Evolutionary conservation across 1,284 basidiomycete species (phyloP), one percentile per base, ranked within the genome.

Genomic region (Phellopilus nigrolimitatus): DNA sequence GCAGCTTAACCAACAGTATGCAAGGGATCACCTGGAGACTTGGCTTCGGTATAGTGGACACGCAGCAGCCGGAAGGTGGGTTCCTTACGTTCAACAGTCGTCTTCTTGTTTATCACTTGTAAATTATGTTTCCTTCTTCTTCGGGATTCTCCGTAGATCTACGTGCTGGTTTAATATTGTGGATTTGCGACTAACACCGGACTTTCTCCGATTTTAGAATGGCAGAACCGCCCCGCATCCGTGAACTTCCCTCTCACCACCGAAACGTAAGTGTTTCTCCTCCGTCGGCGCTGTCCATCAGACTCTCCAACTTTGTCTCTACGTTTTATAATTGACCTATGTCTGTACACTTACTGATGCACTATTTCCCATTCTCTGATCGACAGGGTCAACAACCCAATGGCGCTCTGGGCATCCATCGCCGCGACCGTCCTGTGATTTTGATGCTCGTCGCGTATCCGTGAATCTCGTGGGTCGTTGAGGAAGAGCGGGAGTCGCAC

Each of bases 1-100:
- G n/a, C 54, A 78, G 76, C 56, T 56, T 74, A 46, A 72, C 71
- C 10, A 79, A 79, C 61, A 76, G 73, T 51, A 66, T 78, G 3
- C 73, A 79, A 63, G 79, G 79, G 43, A 75, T 82, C 41, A 80
- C 79, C 10, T 83, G 79, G 78, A 67, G 79, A 48, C 69, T 83
- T n/a, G 79, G 72, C 1, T 81, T 75, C 60, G 79, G 79, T 3
- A 68, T 81, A 42, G 66, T 75, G 45, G 65, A 80, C 61, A 66
- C 71, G 5, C 61, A 66, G 19, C 64, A 75, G 60, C 79, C 79
- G 4, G 80, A 81, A 71, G 78, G 77, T 76, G 54, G 27, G 67
- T 59, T 31, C 47, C 50, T 8, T 43, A 25, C 46, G 37, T 30
- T 21, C 44, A 39, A 39, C 38, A 3, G 38, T 12, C 9, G 31